Evolutionary conservation across 257 asterid genomes (phyloP).

Genomic region (Solanum pimpinellifolium): DNA sequence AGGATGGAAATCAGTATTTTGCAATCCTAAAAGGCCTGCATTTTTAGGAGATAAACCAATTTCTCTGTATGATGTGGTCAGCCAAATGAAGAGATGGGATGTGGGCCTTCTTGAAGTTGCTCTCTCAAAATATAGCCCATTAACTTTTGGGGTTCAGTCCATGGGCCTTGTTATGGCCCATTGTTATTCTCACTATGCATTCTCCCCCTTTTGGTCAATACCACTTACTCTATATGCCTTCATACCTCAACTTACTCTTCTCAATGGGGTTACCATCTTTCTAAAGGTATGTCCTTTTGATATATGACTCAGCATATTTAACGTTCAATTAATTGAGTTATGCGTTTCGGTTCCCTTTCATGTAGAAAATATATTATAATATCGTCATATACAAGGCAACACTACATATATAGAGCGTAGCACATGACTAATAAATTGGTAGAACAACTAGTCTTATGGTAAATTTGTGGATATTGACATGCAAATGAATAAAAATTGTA

Average conservation of each 20-base stretch:
- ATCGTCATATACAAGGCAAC: background rate
- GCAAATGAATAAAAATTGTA: background rate
- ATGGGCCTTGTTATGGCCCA: slow-evolving; percentile 45
- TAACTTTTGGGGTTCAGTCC: slow-evolving; percentile 34
- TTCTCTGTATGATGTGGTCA: slow-evolving; percentile 35
- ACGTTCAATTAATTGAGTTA: background rate
- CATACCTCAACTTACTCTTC: slow-evolving; percentile 46
- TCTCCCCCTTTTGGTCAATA: slow-evolving; percentile 54
- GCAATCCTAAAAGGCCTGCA: slow-evolving; percentile 57
- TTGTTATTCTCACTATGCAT: slow-evolving; percentile 43
- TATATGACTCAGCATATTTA: background rate
- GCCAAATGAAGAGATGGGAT: slow-evolving; percentile 55
- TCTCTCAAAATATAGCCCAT: slow-evolving; percentile 40
- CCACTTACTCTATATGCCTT: slow-evolving; percentile 47
- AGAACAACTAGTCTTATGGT: background rate
- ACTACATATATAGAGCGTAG: background rate
- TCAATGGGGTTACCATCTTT: slow-evolving; percentile 36
- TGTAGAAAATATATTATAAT: background rate
- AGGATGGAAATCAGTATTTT: slow-evolving; percentile 68
- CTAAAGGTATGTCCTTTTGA: slow-evolving; percentile 39
- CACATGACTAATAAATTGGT: background rate
- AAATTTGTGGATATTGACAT: background rate
- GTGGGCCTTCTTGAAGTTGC: slow-evolving; percentile 70
- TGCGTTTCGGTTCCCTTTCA: background rate
- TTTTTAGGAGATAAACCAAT: slow-evolving; percentile 62